Evolutionary conservation across 495 filamentous ascomycete genomes (phyloP).

Genomic region (Aspergillus egyptiacus): DNA sequence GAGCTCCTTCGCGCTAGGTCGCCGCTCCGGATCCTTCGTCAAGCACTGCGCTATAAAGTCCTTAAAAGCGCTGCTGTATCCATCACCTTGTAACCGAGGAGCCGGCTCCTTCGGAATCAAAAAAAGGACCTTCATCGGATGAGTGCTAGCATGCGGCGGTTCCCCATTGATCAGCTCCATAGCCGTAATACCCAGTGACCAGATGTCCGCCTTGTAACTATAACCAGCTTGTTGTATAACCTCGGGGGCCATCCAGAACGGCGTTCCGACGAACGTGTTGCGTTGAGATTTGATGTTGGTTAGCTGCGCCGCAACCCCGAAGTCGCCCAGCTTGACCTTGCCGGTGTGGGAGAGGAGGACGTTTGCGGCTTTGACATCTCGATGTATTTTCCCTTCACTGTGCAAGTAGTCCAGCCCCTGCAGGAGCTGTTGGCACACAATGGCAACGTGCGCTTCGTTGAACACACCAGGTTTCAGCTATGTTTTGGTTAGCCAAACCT

Average conservation of each 20-base stretch:
- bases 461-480: conserved; percentile 91
- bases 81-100: conserved; percentile 73
- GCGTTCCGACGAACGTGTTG: conserved; percentile 97
- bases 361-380: conserved; percentile 97
- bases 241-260: conserved; percentile 99
- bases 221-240: conserved; percentile 97
- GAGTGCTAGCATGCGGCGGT: conserved; percentile 81
- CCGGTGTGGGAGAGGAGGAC: conserved; percentile 80
- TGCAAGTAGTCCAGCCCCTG: conserved; percentile 91
- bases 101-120: conserved; percentile 89
- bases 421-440: conserved; percentile 87
- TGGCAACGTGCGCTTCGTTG: conserved; percentile 85
- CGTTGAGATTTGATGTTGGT: conserved; percentile 97
- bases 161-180: conserved; percentile 91
- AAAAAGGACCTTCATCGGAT: conserved; percentile 99
- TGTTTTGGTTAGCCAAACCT: conserved; percentile 19
- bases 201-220: conserved; percentile 96
- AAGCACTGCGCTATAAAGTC: conserved; percentile 89
- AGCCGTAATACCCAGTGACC: conserved; percentile 94
- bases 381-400: conserved; percentile 89
- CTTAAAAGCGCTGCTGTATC: conserved; percentile 85
- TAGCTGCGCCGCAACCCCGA: conserved; percentile 93
- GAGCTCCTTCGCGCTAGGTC: conserved; percentile 84
- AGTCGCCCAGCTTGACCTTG: conserved; percentile 95
- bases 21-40: conserved; percentile 78